Base-by-base conservation (phyloP, 202 grass and related monocot genomes). In the Saccharum hybrid region DNA sequence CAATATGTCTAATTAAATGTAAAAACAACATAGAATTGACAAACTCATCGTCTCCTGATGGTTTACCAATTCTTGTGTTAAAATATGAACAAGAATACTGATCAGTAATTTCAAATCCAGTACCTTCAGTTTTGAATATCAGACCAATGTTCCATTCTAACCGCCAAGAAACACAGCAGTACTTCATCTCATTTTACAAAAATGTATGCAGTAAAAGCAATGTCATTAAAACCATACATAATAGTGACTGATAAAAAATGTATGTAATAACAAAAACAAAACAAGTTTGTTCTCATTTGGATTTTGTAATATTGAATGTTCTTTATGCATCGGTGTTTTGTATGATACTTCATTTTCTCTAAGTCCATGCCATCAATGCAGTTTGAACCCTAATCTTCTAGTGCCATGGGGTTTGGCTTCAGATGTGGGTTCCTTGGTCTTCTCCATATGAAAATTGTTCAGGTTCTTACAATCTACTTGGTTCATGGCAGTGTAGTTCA, bases 371-470 rank as follows among this genome's bases (percentile, higher is more conserved):
- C 85, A 49, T 64, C 67, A 33, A 36, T 83, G 78, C 80, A 98
- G 95, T 98, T 98, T 88, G 95, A 98, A 81, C 95, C 95, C 0
- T 92, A 98, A 91, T 91, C 84, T 82, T 98, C 95, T 8, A 87
- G 92, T 88, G 95, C 95, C 62, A 98, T 98, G 95, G 95, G 95
- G 11, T 98, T 98, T 65, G 95, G 95, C 66, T 98, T 98, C 84
- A 90, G 95, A 79, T 98, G 95, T 85, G 95, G 95, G 12, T 98
- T 98, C 85, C 90, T 98, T 57, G 92, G 92, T 66, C 88, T 98
- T 73, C 95, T 98, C 80, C 95, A 98, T 88, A 94, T 98, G 92
- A 92, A 98, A 88, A 98, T 98, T 85, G 95, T 98, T 81, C 95
- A 98, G 95, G 95, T 98, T 82, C 41, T 49, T 81, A 80, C 80